phyloP scores from a whole-genome alignment of 352 stramenopile species.

The Globisporangium apiculatum region DNA sequence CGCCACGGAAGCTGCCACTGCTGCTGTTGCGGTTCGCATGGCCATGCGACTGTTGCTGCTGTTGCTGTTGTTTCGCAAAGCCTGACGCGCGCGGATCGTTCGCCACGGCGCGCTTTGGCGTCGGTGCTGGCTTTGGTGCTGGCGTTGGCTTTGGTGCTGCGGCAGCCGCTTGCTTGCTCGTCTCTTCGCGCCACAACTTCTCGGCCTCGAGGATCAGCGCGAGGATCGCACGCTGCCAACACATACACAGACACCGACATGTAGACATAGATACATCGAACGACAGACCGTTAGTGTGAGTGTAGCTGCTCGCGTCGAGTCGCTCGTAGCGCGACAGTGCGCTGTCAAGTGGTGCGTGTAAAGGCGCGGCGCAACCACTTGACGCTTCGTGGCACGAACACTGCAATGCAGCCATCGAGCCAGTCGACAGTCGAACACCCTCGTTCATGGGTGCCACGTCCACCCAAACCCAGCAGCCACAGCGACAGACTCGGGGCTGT shows the following conservation, averaged over 20 bases:
- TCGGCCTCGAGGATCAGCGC: slow-evolving; percentile 65
- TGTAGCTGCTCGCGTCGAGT: not conserved
- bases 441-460: too few relatives aligned
- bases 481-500: too few relatives aligned
- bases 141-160: not conserved
- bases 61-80: not conserved
- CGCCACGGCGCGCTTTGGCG: not conserved
- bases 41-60: not conserved
- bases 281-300: not conserved
- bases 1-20: slow-evolving; percentile 4
- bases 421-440: not conserved
- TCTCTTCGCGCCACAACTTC: slow-evolving; percentile 55
- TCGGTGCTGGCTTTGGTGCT: not conserved
- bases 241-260: not conserved
- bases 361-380: too few relatives aligned
- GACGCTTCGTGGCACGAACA: not conserved
- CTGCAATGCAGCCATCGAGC: not conserved
- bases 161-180: slow-evolving; percentile 1
- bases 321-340: too few relatives aligned
- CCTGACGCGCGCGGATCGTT: too few relatives aligned
- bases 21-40: slow-evolving; percentile 1
- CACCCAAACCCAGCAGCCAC: too few relatives aligned
- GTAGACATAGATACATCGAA: not conserved
- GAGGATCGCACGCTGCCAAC: slow-evolving; percentile 49
- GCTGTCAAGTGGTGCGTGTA: too few relatives aligned